Base-by-base conservation (phyloP, 257 asterid genomes). In the Salvia splendens region DNA sequence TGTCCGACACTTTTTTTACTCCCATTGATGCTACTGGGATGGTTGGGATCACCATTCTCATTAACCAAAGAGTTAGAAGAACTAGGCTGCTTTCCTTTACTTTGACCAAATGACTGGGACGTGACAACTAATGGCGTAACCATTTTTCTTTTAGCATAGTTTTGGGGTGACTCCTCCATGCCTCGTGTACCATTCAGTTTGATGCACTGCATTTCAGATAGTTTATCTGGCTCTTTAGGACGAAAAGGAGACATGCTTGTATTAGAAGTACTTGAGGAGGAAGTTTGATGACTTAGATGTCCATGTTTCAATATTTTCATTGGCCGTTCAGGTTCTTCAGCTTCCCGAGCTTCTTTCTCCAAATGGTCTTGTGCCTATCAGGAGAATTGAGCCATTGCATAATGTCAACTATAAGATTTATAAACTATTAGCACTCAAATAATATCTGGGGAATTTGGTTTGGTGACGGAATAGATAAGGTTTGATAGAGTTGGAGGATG, bases 261-360 rank as follows among this genome's bases (percentile, higher is more conserved):
- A 53, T 41, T 49, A 45, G 71, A 48, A 5, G 45, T 60, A 28
- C 69, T 61, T 43, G 20, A 38, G n/a, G 83, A 57, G 40, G 88
- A 91, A 59, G 72, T 47, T 75, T 82, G 84, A 62, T 79, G 86
- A 64, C 77, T 82, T 63, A 50, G 82, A 69, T 69, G 59, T 67
- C 79, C 76, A 54, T 5, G 83, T 47, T 86, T 81, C 76, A 65
- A 63, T 79, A 85, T 84, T 86, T 88, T 91, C 38, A 73, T 74
- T 38, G 95, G 88, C 35, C 83, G 83, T 67, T 72, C 91, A 64
- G 79, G 81, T 74, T 85, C 91, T 70, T 82, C 91, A 46, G 71
- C 38, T 61, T 65, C 78, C 67, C 74, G 81, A 35, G 81, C 77
- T 80, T 88, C 84, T 66, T 76, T 82, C 73, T 79, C 81, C 75